Conservation (phyloP, 2,329 filamentous ascomycete genomes). For the Pseudocercospora crystallina region DNA sequence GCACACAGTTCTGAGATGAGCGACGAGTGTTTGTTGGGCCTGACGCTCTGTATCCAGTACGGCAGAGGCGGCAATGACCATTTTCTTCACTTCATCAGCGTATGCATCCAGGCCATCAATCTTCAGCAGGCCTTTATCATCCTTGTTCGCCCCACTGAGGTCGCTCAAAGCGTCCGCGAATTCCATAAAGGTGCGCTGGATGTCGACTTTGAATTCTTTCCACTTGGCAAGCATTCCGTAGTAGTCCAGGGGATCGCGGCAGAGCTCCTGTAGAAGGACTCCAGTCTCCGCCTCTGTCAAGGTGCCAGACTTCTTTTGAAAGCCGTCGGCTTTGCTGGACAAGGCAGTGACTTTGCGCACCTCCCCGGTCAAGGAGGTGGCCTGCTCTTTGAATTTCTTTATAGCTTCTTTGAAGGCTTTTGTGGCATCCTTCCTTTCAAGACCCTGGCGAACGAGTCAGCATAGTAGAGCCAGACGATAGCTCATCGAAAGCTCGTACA, state of each 20-base stretch:
- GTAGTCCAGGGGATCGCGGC: not conserved
- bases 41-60: not conserved
- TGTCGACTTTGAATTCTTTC: not conserved
- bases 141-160: not conserved
- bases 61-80: not conserved
- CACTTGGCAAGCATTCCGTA: not conserved
- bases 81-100: not conserved
- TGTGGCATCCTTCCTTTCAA: not conserved
- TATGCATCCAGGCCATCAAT: not conserved
- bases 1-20: not conserved
- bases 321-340: not conserved
- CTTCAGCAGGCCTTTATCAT: not conserved
- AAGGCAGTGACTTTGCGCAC: not conserved
- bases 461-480: too few relatives aligned
- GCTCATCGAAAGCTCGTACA: too few relatives aligned
- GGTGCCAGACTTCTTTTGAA: not conserved
- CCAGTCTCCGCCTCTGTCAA: not conserved
- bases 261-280: not conserved
- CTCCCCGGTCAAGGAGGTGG: not conserved
- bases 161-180: not conserved
- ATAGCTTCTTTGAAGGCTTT: not conserved
- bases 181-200: not conserved
- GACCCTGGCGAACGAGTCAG: too few relatives aligned
- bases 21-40: not conserved
- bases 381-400: not conserved